phyloP scores from a whole-genome alignment of 129 eudicot species.

The Gnaphalium uliginosum region DNA sequence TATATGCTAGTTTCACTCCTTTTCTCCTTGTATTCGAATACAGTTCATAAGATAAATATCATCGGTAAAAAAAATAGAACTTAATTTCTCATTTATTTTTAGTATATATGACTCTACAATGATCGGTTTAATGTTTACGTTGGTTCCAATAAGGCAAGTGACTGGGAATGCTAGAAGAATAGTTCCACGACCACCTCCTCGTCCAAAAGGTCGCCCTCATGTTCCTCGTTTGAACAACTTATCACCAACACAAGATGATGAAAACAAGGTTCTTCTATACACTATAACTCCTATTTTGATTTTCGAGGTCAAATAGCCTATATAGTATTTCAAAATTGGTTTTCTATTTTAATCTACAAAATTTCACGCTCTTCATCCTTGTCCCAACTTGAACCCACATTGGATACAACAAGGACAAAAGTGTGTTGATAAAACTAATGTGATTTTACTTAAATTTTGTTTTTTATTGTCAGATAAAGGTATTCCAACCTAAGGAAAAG shows the following conservation, averaged over 20 bases:
- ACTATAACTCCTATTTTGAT: not conserved
- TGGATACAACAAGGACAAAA: not conserved
- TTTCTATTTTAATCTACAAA: too few relatives aligned
- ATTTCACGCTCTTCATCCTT: too few relatives aligned
- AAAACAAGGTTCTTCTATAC: conserved; percentile 44
- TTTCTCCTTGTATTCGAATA: not conserved
- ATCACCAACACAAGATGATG: conserved; percentile 43
- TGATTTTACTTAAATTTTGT: not conserved
- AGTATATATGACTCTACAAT: conserved; percentile 7
- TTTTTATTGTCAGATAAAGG: not conserved
- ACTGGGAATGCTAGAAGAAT: conserved; percentile 61
- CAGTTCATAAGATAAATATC: conserved; percentile 2
- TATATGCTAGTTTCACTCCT: not conserved
- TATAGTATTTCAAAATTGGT: not conserved
- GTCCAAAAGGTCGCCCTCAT: conserved; percentile 41
- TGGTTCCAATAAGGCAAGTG: conserved; percentile 35
- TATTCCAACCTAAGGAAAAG: not conserved
- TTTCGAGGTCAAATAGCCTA: conserved; percentile 3
- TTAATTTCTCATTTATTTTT: conserved; percentile 2
- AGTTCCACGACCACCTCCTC: conserved; percentile 63
- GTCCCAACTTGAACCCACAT: not conserved
- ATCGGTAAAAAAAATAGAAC: not conserved
- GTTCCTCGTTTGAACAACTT: conserved; percentile 34
- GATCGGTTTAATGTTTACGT: conserved; percentile 9
- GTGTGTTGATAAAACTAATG: not conserved